Base-by-base conservation (phyloP, 129 eudicot species). In the Chrysanthemum seticuspe region DNA sequence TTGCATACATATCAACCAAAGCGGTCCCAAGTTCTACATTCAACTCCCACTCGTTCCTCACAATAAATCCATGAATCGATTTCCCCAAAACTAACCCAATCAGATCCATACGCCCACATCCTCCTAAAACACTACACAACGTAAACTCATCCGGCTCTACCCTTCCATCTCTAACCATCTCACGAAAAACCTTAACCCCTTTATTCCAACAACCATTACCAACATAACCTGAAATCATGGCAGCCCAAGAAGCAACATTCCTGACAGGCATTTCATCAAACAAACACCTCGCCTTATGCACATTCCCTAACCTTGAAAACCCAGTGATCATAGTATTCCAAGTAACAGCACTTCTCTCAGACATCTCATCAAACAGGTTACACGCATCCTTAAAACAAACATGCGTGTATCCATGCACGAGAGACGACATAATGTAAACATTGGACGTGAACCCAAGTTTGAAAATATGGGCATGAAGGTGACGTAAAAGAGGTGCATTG, bases 241-340 rank as follows among this genome's bases (percentile, higher is more conserved):
- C 81, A 52, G 86, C 72, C 89, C 89, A 86, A 31, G 92, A 89
- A 67, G 74, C 76, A 13, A 73, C 23, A 76, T 86, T 68, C 27
- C 88, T 82, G 13, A 10, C 0, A 0, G 88, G 88, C 89, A 86
- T 86, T 70, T 73, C 50, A 48, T 86, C 86, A 51, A 89, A 89
- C 60, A 89, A 11, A 1, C 10, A 16, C 21, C 82, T 52, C 7
- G 91, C 89, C 10, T 58, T 78, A 8, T 62, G 67, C 6, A 78
- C 52, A 59, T 80, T 68, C 12, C 87, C 88, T 0, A 12, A 62
- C 34, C 83, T 84, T 0, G 87, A 78, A 12, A 40, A 82, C 1
- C 85, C 85, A 0, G 86, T 74, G 66, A 89, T 80, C 96, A 89
- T 86, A 2, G 85, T 78, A 15, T 89, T 89, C 92, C 89, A 84